phyloP scores from a whole-genome alignment of 768 basidiomycete genomes.

The Calocybe gangraenosa region DNA sequence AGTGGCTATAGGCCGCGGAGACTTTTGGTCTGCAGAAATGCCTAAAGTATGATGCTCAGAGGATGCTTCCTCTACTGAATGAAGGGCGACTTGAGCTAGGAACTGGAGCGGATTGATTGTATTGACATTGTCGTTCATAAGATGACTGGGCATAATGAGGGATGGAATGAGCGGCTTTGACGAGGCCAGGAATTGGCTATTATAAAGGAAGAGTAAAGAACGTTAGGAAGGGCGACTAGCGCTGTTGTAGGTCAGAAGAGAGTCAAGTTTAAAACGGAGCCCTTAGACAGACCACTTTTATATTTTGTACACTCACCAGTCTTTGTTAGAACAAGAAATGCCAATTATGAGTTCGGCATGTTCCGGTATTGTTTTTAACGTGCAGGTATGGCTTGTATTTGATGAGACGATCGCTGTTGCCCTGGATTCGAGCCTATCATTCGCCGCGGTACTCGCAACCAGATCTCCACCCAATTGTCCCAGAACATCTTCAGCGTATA shows the following conservation, averaged over 20 bases:
- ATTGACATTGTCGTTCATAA: conserved; percentile 14
- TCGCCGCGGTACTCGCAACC: no score
- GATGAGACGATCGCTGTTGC: neutral
- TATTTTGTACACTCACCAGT: conserved; percentile 9
- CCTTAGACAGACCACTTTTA: neutral
- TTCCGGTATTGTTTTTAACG: conserved; percentile 34
- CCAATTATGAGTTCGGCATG: conserved; percentile 23
- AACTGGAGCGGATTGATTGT: conserved; percentile 29
- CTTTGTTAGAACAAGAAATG: conserved; percentile 21
- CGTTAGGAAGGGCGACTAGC: conserved; percentile 28
- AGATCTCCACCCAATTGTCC: no score
- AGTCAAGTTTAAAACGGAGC: no score
- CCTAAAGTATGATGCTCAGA: no score
- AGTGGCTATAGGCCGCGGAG: no score
- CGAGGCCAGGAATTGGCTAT: conserved; percentile 12
- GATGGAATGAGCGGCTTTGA: conserved; percentile 18
- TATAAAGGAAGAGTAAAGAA: conserved; percentile 12
- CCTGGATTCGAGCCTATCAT: no score
- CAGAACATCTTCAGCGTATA: no score
- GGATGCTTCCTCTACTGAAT: conserved; percentile 9
- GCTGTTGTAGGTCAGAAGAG: conserved; percentile 19
- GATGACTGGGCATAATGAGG: conserved; percentile 24
- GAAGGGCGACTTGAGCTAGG: conserved; percentile 31
- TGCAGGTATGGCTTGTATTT: neutral
- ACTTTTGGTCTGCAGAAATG: no score